Percentiles rank a stretch among this genome's conserved stretches.
phyloP scores from a whole-genome alignment of 2,329 filamentous ascomycete genomes.

The Sodiomyces alkalinus region DNA sequence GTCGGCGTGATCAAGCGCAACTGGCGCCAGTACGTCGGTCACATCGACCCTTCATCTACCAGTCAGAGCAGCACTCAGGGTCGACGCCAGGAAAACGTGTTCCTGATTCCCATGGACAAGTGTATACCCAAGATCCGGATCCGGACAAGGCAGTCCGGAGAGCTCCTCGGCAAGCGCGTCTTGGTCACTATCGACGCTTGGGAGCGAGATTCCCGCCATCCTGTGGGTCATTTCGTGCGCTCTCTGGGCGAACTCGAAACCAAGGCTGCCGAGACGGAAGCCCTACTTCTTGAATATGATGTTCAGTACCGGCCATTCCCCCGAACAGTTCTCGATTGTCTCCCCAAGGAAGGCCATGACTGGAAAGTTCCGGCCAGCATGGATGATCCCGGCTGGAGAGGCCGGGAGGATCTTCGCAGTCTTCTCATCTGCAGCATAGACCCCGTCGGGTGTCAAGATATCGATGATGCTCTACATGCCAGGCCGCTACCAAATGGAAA shows the following conservation, averaged over 20 bases:
- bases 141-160: slow-evolving; percentile 75
- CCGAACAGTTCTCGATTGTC: slow-evolving; percentile 84
- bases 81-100: slow-evolving; percentile 79
- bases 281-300: slow-evolving; percentile 84
- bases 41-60: slow-evolving; percentile 78
- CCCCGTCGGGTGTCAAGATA: slow-evolving; percentile 90
- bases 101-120: slow-evolving; percentile 96
- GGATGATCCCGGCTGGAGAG: slow-evolving; percentile 76
- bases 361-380: slow-evolving; percentile 78
- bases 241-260: slow-evolving; percentile 88
- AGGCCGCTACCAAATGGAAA: slow-evolving; percentile 78
- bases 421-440: slow-evolving; percentile 95
- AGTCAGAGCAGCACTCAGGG: slow-evolving; percentile 59
- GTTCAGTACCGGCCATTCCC: slow-evolving; percentile 97
- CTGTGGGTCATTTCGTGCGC: slow-evolving; percentile 83
- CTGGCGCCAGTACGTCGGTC: slow-evolving; percentile 95
- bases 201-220: slow-evolving; percentile 87
- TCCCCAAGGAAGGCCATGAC: slow-evolving; percentile 80
- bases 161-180: slow-evolving; percentile 81
- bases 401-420: slow-evolving; percentile 67
- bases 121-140: slow-evolving; percentile 91
- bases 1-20: slow-evolving; percentile 90
- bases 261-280: slow-evolving; percentile 95
- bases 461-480: slow-evolving; percentile 92
- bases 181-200: slow-evolving; percentile 89